Evolutionary conservation across 164 flowering plant species (phyloP), one percentile per base, ranked within the genome.

Genomic region (Nymphaea thermarum): DNA sequence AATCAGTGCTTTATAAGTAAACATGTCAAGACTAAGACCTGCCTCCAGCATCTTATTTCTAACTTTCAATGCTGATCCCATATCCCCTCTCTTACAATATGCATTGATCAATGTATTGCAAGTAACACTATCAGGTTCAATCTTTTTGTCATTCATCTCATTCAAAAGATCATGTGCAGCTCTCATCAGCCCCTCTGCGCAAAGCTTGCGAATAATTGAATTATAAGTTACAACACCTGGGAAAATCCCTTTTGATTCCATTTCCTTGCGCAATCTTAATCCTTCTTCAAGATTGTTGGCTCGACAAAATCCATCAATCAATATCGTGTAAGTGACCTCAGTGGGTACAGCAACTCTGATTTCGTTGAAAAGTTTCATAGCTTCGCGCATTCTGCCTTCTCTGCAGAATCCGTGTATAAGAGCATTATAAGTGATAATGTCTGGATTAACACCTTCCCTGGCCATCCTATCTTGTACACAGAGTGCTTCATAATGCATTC

Each of bases 31-130:
- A 65, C 72, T 79, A 73, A 94, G 68, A 60, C 91, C 91, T 65
- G 84, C 79, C 51, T 81, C 90, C 71, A 88, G 64, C 97, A 91
- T 88, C 79, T 74, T 89, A 65, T 66, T 74, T 80, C 81, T 84
- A 63, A 94, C 86, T 73, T 77, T 89, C 77, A 82, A 53, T 11
- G 97, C 95, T 66, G 93, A 91, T 5, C 15, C 65, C 89, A 85
- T 82, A 79, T 94, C 95, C 67, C 96, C 90, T 63, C 82, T 87
- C 77, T 91, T 94, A 79, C 90, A 82, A 59, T 89, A 94, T 42
- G 97, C 97, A 81, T 94, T 91, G 43, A 91, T 85, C 83, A 94
- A 80, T 42, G 98, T 94, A 77, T 94, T 94, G 73, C 97, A 89
- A 3, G 98, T 89, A 69, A 88, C 72, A 75, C 74, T 87, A 70